phyloP scores from a whole-genome alignment of 495 filamentous ascomycete species.

The Melanomma pulvis-pyrius region DNA sequence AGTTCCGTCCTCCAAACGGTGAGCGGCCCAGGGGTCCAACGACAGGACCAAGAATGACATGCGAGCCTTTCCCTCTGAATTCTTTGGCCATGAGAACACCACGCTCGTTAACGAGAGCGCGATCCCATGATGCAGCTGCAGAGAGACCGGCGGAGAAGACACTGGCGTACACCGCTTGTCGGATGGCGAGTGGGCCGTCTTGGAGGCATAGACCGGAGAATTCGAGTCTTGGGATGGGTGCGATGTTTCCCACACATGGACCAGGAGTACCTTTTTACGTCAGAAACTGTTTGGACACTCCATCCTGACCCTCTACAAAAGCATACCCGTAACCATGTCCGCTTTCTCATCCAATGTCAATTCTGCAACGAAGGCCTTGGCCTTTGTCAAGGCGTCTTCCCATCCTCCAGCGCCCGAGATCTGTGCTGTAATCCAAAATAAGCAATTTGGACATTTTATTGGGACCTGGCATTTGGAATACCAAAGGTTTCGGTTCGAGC shows the following conservation, averaged over 20 bases:
- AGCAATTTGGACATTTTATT: background rate
- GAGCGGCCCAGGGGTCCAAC: slow-evolving; percentile 60
- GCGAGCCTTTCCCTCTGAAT: slow-evolving; percentile 39
- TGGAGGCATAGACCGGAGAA: slow-evolving; percentile 67
- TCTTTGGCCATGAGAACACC: slow-evolving; percentile 39
- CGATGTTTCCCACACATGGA: slow-evolving; percentile 57
- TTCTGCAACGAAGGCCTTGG: slow-evolving; percentile 55
- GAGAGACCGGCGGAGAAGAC: slow-evolving; percentile 39
- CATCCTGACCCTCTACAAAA: too few relatives aligned
- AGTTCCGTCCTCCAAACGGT: slow-evolving; percentile 59
- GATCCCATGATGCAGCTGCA: slow-evolving; percentile 36
- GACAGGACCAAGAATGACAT: slow-evolving; percentile 51
- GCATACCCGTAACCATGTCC: slow-evolving; percentile 52
- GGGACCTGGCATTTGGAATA: background rate
- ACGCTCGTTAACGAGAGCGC: slow-evolving; percentile 28
- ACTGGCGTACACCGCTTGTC: slow-evolving; percentile 63
- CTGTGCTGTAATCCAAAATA: slow-evolving; percentile 49
- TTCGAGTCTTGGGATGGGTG: slow-evolving; percentile 55
- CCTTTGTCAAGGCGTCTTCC: slow-evolving; percentile 46
- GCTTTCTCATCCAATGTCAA: slow-evolving; percentile 65
- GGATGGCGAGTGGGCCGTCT: slow-evolving; percentile 66
- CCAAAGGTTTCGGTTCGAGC: background rate
- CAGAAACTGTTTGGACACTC: background rate
- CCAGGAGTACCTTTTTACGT: slow-evolving; percentile 33
- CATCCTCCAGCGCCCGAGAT: slow-evolving; percentile 34